A percentile compares a stretch with the other conserved stretches of the same genome.
Conservation (phyloP, 2,329 filamentous ascomycete genomes). For the Microcyclospora pomicola region DNA sequence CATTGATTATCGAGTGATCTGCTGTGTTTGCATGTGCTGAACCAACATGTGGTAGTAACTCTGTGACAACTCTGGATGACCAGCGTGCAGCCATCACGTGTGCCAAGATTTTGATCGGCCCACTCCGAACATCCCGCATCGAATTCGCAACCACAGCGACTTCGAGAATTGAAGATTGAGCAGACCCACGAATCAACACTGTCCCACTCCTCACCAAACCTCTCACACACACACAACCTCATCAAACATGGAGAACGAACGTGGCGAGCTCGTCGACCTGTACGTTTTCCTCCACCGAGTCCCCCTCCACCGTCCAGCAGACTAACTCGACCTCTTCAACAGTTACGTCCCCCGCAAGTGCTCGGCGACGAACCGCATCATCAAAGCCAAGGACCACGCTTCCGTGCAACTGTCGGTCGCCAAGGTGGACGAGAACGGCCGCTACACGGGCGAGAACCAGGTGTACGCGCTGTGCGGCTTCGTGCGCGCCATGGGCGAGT, state of each 20-base stretch:
- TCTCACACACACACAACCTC: slow-evolving; percentile 19
- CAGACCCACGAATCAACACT: neutral
- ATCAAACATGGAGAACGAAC: slow-evolving; percentile 96
- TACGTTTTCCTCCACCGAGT: slow-evolving; percentile 37
- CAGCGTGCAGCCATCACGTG: neutral
- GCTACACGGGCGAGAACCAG: slow-evolving; percentile 93
- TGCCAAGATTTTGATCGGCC: slow-evolving; percentile 1
- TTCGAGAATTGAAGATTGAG: slow-evolving; percentile 1
- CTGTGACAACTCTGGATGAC: neutral
- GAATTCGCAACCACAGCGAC: too few species aligned
- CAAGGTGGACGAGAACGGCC: slow-evolving; percentile 98
- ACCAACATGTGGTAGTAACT: too few species aligned
- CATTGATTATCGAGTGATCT: too few species aligned
- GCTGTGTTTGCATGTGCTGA: neutral
- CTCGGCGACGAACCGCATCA: slow-evolving; percentile 98
- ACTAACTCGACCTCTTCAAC: slow-evolving; percentile 21
- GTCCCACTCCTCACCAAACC: slow-evolving; percentile 2
- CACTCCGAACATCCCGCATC: too few species aligned
- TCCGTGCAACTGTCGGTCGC: slow-evolving; percentile 93
- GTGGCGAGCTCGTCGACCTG: slow-evolving; percentile 99
- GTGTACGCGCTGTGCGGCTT: slow-evolving; percentile 96
- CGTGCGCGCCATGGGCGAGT: slow-evolving; percentile 95
- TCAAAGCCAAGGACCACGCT: slow-evolving; percentile 99
- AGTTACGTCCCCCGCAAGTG: slow-evolving; percentile 99
- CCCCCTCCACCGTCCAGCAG: neutral